These are phyloP conservation scores for Neurospora sp. DNA, from an alignment of 495 filamentous ascomycete genomes.

Conservation along the genomic window DNA sequence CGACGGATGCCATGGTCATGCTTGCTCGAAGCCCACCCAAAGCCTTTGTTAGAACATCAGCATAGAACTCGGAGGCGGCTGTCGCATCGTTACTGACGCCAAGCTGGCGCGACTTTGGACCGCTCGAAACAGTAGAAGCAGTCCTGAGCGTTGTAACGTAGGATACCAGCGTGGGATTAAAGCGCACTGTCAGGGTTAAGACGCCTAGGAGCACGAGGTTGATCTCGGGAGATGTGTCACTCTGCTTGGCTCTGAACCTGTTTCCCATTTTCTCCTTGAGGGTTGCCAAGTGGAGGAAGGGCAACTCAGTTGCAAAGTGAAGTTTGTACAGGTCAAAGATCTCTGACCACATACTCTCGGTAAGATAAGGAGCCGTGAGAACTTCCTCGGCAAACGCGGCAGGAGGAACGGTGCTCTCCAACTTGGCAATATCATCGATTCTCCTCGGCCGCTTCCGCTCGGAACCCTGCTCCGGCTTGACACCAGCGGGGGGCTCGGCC, in stretches of 20 bases:
- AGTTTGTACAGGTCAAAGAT: conserved; percentile 73
- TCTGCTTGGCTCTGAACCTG: conserved; percentile 28
- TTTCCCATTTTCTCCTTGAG: conserved; percentile 49
- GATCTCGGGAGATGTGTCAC: conserved; percentile 36
- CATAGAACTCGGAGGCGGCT: conserved; percentile 70
- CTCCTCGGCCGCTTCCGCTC: conserved; percentile 54
- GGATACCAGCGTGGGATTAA: conserved; percentile 58
- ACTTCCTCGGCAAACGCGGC: conserved; percentile 35
- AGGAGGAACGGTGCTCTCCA: conserved; percentile 24
- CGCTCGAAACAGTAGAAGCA: conserved; percentile 13
- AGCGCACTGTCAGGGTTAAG: conserved; percentile 68
- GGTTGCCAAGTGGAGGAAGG: conserved; percentile 72
- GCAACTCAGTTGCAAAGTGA: conserved; percentile 72
- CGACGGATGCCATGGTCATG: conserved; percentile 51
- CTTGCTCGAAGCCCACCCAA: conserved; percentile 46
- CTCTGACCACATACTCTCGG: conserved; percentile 59
- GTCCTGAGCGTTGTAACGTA: conserved; percentile 42
- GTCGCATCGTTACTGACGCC: conserved; percentile 43
- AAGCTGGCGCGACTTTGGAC: conserved; percentile 25
- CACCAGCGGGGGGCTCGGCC: conserved; percentile 36
- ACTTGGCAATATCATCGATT: conserved; percentile 35
- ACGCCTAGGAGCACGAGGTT: conserved; percentile 70
- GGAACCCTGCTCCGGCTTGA: conserved; percentile 48
- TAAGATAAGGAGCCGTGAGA: conserved; percentile 45
- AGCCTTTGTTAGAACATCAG: conserved; percentile 55